Conservation (phyloP, 2,329 filamentous ascomycete species). For the Apiospora sp. region DNA sequence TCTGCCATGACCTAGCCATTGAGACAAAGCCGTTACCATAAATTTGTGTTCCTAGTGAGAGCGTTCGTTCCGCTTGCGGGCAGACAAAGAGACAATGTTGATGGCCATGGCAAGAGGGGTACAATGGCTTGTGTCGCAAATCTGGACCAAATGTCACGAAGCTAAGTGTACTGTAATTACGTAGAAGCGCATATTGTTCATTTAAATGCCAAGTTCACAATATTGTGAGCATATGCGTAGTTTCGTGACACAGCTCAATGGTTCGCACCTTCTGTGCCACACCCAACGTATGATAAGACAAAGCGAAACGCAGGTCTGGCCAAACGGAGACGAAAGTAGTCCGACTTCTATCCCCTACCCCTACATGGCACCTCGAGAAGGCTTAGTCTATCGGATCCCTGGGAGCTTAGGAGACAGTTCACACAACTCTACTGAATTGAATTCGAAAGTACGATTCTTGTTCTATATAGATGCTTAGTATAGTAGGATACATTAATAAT, state of each 20-base stretch:
- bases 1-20: too few relatives aligned
- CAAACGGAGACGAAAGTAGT: slow-evolving; percentile 15
- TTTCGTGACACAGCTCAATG: background rate
- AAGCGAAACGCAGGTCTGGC: slow-evolving; percentile 28
- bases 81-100: background rate
- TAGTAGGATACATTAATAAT: too few relatives aligned
- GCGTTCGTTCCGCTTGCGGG: background rate
- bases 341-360: background rate
- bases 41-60: background rate
- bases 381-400: too few relatives aligned
- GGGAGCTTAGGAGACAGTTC: too few relatives aligned
- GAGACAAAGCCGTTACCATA: background rate
- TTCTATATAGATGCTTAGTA: too few relatives aligned
- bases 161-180: background rate
- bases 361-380: background rate
- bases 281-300: too few relatives aligned
- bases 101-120: background rate
- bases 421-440: too few relatives aligned
- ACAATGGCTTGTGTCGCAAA: background rate
- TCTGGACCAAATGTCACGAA: background rate
- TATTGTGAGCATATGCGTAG: background rate
- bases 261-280: background rate
- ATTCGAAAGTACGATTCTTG: too few relatives aligned
- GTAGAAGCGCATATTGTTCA: background rate
- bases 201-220: background rate